Percentiles rank a stretch among this genome's conserved stretches.
Evolutionary conservation across 2,329 filamentous ascomycete species (phyloP).

Genomic region (Penicillium brevicompactum): DNA sequence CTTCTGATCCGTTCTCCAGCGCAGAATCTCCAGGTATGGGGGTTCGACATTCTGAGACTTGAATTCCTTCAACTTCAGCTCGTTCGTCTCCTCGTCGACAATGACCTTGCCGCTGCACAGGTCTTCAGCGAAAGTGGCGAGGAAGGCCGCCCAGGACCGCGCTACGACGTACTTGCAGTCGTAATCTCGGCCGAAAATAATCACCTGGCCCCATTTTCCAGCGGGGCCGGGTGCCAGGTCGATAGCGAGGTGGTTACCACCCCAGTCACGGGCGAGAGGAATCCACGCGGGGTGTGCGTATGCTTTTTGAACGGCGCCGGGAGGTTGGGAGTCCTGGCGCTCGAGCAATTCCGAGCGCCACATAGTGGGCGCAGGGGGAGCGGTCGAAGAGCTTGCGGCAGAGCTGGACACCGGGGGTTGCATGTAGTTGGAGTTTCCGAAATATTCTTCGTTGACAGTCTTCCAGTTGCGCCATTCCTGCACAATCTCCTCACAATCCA

Average conservation of each 20-base stretch:
- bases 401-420: constrained; percentile 71
- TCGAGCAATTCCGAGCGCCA: constrained; percentile 86
- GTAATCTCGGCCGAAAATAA: constrained; percentile 95
- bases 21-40: constrained; percentile 88
- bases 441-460: constrained; percentile 85
- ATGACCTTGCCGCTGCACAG: constrained; percentile 85
- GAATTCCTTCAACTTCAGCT: constrained; percentile 91
- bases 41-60: constrained; percentile 87
- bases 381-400: constrained; percentile 64
- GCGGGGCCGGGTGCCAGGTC: constrained; percentile 88
- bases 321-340: constrained; percentile 84
- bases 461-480: constrained; percentile 98
- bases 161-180: constrained; percentile 98
- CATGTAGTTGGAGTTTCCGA: constrained; percentile 59
- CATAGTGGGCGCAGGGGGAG: constrained; percentile 59
- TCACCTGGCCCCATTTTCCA: constrained; percentile 94
- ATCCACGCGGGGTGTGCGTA: constrained; percentile 97
- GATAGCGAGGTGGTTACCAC: constrained; percentile 93
- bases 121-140: constrained; percentile 87
- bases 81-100: constrained; percentile 87
- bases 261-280: constrained; percentile 94
- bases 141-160: constrained; percentile 84
- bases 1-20: constrained; percentile 96
- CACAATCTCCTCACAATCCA: constrained; percentile 97
- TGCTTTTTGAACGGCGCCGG: constrained; percentile 83